Conservation (phyloP, 2,329 filamentous ascomycete species). For the Hymenotorrendiella dingleyae region DNA sequence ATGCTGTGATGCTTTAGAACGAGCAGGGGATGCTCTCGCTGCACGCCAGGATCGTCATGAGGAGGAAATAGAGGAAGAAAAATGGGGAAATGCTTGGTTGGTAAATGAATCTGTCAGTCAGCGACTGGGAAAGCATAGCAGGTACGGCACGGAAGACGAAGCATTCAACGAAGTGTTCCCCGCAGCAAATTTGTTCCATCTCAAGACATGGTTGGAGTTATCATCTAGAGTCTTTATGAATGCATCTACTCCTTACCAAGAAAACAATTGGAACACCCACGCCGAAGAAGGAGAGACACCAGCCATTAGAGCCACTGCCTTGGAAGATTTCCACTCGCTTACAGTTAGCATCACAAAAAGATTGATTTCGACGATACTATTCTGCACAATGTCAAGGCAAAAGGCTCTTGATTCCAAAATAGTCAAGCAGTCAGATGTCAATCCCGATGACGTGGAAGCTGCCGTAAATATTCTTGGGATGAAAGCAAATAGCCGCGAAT, state of each 20-base stretch:
- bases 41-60: slow-evolving; percentile 60
- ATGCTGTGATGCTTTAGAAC: slow-evolving; percentile 61
- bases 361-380: slow-evolving; percentile 63
- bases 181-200: slow-evolving; percentile 51
- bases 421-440: slow-evolving; percentile 26
- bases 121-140: slow-evolving; percentile 19
- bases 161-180: slow-evolving; percentile 34
- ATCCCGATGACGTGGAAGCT: slow-evolving; percentile 38
- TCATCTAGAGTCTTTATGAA: slow-evolving; percentile 74
- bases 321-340: slow-evolving; percentile 70
- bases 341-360: slow-evolving; percentile 62
- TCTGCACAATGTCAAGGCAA: slow-evolving; percentile 64
- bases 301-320: slow-evolving; percentile 65
- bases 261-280: slow-evolving; percentile 62
- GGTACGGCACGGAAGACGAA: slow-evolving; percentile 19
- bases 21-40: slow-evolving; percentile 60
- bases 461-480: slow-evolving; percentile 50
- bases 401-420: slow-evolving; percentile 37
- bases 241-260: slow-evolving; percentile 42
- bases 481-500: slow-evolving; percentile 37
- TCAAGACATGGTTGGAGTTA: slow-evolving; percentile 56
- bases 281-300: slow-evolving; percentile 51
- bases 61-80: slow-evolving; percentile 49
- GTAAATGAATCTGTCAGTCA: slow-evolving; percentile 39
- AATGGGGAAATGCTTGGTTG: slow-evolving; percentile 61